Percentiles rank a stretch among this genome's conserved stretches.
phyloP scores from a whole-genome alignment of 352 stramenopile genomes.

The Globisporangium uncinulatum region DNA sequence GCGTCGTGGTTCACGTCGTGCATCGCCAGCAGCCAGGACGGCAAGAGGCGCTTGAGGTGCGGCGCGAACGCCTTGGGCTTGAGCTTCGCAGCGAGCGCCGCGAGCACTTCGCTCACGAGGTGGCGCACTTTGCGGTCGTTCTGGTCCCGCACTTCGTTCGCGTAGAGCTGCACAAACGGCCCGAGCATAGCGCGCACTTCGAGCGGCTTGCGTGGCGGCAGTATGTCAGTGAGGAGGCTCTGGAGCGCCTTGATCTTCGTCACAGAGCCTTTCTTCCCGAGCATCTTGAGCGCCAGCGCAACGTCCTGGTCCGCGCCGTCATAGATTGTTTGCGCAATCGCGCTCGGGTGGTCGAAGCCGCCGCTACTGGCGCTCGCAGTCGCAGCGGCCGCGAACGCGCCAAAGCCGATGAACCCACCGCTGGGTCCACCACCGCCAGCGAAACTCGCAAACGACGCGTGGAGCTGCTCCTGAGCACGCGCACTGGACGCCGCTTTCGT shows the following conservation, averaged over 20 bases:
- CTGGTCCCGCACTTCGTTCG: conserved; percentile 75
- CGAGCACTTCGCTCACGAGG: conserved; percentile 67
- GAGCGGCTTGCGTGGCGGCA: conserved; percentile 48
- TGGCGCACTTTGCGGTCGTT: conserved; percentile 81
- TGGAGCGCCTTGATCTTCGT: conserved; percentile 81
- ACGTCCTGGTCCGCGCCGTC: conserved; percentile 76
- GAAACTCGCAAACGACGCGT: conserved; percentile 19
- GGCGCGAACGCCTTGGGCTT: conserved; percentile 72
- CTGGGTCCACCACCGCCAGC: conserved; percentile 5
- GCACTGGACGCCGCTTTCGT: conserved; percentile 73
- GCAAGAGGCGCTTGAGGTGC: conserved; percentile 64
- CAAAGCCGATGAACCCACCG: conserved; percentile 65
- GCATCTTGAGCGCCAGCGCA: conserved; percentile 75
- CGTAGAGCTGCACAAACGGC: conserved; percentile 74
- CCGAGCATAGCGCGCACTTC: conserved; percentile 70
- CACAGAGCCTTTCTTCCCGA: conserved; percentile 75
- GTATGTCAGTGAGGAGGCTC: conserved; percentile 46
- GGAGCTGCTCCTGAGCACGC: conserved; percentile 60
- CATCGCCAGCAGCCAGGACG: conserved; percentile 79
- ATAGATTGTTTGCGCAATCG: conserved; percentile 54
- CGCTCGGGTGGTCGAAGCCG: conserved; percentile 1
- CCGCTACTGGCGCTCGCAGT: conserved; percentile 13
- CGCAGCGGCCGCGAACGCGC: conserved; percentile 40
- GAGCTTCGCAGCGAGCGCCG: conserved; percentile 19
- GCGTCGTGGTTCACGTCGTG: conserved; percentile 66